Evolutionary conservation across 169 alveolate species (phyloP), one percentile per base, ranked within the genome.

Genomic region (Plasmodium gonderi): DNA sequence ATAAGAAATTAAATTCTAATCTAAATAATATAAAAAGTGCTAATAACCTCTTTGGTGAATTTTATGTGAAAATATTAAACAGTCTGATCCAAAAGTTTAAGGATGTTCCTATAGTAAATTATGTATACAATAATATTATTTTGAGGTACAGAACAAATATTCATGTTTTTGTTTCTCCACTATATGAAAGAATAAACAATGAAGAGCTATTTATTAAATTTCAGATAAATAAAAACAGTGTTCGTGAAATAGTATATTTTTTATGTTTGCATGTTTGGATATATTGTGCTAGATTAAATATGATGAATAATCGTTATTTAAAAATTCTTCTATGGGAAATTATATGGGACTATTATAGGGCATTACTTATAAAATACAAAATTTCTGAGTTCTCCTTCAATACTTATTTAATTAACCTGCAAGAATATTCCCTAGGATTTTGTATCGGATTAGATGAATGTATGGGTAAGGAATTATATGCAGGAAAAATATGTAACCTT

Each of bases 241-340:
- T 85, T 20, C 87, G 92, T 47, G 87, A 72, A 85, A 85, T 85
- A 12, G 67, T 85, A 81, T 85, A 85, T 31, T 85, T 85, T 65
- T 60, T 85, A 40, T 85, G 92, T 75, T 65, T 85, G 40, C 92
- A 85, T n/a, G 92, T 85, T n/a, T 85, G 92, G 92, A 85, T 85
- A 47, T 85, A 85, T 75, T 85, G 87, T 44, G 87, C 80, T 31
- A 85, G 67, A 31, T 72, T 85, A 85, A 85, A 85, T 44, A 36
- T 44, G 67, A 49, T 85, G 78, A 85, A 85, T 74, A 72, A 85
- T 76, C 77, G 64, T 7, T 49, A 74, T 51, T 51, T 85, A 36
- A 85, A 85, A 45, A 49, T 85, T 38, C 78, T 85, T 49, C 33
- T 85, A 77, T 85, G 83, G 87, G 92, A 85, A 85, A 74, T 74